A percentile compares a stretch with the other conserved stretches of the same genome.
These are phyloP conservation scores for Fusarium burgessii DNA, from an alignment of 2,329 filamentous ascomycete genomes.

Conservation along the genomic window DNA sequence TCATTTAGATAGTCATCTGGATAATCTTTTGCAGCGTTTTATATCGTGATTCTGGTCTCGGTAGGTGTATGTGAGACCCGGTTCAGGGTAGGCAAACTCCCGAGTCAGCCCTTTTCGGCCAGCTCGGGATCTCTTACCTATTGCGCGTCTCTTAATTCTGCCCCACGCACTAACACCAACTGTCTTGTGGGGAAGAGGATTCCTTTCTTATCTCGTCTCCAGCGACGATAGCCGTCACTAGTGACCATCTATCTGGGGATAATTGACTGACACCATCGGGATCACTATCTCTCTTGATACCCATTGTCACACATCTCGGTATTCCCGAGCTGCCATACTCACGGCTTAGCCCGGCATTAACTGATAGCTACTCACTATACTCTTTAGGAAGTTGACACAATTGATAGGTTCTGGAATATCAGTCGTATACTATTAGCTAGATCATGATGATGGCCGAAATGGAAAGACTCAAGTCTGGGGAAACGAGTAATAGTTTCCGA, in stretches of 20 bases:
- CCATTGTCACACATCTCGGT: background rate
- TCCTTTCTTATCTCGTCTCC: constrained; percentile 13
- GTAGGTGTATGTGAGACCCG: accelerated
- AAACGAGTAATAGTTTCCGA: constrained; percentile 36
- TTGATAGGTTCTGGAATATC: background rate
- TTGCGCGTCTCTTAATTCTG: background rate
- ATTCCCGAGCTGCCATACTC: background rate
- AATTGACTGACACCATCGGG: background rate
- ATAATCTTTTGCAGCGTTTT: background rate
- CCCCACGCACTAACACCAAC: background rate
- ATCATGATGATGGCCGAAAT: background rate
- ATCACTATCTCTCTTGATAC: constrained; percentile 26
- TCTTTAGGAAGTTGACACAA: constrained; percentile 1
- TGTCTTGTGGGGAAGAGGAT: constrained; percentile 2
- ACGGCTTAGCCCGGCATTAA: constrained; percentile 27
- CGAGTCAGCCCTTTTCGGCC: background rate
- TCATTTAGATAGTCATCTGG: accelerated
- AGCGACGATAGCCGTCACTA: constrained; percentile 30
- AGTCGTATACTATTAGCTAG: background rate
- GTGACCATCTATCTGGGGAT: background rate
- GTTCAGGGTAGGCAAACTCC: background rate
- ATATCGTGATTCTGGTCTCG: too few species aligned
- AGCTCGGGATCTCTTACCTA: constrained; percentile 32
- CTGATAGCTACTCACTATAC: background rate
- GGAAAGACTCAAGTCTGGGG: background rate